Evolutionary conservation across 2,329 filamentous ascomycete genomes (phyloP).

Genomic region (Dothideomycetes sp.): DNA sequence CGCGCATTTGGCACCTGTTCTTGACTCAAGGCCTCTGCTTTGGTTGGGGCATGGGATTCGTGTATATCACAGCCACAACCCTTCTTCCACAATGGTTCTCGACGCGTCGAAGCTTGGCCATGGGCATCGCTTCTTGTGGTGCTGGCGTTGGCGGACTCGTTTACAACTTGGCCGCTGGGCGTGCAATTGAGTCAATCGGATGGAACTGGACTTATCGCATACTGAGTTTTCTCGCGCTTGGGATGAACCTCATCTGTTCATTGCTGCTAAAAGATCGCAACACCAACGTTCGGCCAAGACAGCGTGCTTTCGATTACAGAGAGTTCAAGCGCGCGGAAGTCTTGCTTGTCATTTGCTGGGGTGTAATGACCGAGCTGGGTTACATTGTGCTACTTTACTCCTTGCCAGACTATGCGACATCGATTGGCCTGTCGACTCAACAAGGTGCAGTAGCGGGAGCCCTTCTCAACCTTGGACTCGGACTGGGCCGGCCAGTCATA

Average conservation of each 20-base stretch:
- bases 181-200: no score
- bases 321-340: constrained; percentile 12
- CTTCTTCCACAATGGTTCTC: constrained; percentile 63
- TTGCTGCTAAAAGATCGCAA: constrained; percentile 50
- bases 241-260: constrained; percentile 49
- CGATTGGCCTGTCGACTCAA: constrained; percentile 13
- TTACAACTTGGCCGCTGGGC: constrained; percentile 56
- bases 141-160: constrained; percentile 61
- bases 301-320: constrained; percentile 11
- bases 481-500: constrained; percentile 14
- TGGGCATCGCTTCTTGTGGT: constrained; percentile 53
- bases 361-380: constrained; percentile 14
- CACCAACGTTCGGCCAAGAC: constrained; percentile 10
- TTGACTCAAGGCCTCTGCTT: constrained; percentile 63
- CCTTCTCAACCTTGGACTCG: constrained; percentile 16
- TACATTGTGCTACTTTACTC: constrained; percentile 16
- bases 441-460: constrained; percentile 16
- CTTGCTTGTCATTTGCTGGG: constrained; percentile 14
- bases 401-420: constrained; percentile 14
- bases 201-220: no score
- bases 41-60: constrained; percentile 61
- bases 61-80: constrained; percentile 56
- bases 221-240: no score
- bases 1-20: constrained; percentile 62
- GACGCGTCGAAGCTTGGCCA: constrained; percentile 55